Percentiles rank a stretch among this genome's conserved stretches.
phyloP scores from a whole-genome alignment of 2,329 filamentous ascomycete genomes.

The Aspergillus versicolor region DNA sequence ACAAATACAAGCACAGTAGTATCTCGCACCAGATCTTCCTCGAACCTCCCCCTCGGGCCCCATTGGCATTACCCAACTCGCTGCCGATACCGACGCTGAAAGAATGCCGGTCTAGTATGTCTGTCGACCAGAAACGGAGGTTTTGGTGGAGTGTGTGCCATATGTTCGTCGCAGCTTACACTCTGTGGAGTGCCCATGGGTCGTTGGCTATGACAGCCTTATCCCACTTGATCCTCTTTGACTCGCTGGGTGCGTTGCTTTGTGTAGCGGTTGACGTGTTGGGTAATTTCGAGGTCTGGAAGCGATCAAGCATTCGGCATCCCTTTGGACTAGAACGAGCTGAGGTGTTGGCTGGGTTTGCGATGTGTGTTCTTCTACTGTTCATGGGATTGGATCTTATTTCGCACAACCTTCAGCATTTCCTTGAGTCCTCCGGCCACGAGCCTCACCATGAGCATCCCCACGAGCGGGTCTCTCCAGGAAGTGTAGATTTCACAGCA shows the following conservation, averaged over 20 bases:
- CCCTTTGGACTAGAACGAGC: slow-evolving; percentile 89
- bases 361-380: slow-evolving; percentile 92
- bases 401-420: slow-evolving; percentile 88
- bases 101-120: slow-evolving; percentile 89
- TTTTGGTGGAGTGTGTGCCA: slow-evolving; percentile 91
- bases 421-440: slow-evolving; percentile 77
- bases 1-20: slow-evolving; percentile 97
- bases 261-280: slow-evolving; percentile 92
- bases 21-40: slow-evolving; percentile 97
- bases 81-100: slow-evolving; percentile 85
- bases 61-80: slow-evolving; percentile 84
- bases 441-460: slow-evolving; percentile 68
- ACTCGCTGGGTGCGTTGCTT: slow-evolving; percentile 85
- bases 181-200: slow-evolving; percentile 81
- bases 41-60: slow-evolving; percentile 80
- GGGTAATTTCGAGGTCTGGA: slow-evolving; percentile 97
- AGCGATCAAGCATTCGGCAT: slow-evolving; percentile 84
- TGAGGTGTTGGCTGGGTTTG: slow-evolving; percentile 92
- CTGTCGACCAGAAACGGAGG: slow-evolving; percentile 76
- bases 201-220: slow-evolving; percentile 89
- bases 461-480: slow-evolving; percentile 68
- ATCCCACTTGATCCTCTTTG: slow-evolving; percentile 91
- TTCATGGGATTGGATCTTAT: slow-evolving; percentile 97
- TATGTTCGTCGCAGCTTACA: slow-evolving; percentile 75
- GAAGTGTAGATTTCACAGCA: slow-evolving; percentile 78